Percentiles rank a stretch among this genome's conserved stretches.
Conservation (phyloP, 441 rosid species). For the Erodium moschatum region DNA sequence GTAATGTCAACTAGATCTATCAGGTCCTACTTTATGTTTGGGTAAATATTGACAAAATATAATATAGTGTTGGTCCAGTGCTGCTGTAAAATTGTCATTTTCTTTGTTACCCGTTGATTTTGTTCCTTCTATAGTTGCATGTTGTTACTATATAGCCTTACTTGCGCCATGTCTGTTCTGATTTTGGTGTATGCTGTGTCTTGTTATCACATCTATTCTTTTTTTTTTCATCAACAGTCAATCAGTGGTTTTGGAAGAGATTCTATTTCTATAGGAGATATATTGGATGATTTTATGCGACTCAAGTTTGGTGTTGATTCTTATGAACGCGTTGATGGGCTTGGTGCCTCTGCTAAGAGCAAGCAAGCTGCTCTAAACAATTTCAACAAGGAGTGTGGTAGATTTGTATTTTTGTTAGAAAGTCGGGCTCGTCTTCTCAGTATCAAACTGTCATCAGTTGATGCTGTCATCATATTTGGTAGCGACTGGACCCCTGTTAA, state of each 20-base stretch:
- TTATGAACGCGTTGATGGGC: slow-evolving; percentile 66
- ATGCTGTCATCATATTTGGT: slow-evolving; percentile 58
- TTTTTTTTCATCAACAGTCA: slow-evolving; percentile 39
- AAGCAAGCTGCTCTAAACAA: slow-evolving; percentile 50
- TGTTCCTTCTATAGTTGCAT: background rate
- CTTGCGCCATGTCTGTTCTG: background rate
- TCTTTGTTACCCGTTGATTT: background rate
- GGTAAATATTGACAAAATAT: background rate
- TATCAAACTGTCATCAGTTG: slow-evolving; percentile 67
- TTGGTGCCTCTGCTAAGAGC: slow-evolving; percentile 31
- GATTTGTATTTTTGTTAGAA: slow-evolving; percentile 79
- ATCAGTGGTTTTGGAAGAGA: slow-evolving; percentile 44
- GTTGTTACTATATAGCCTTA: background rate
- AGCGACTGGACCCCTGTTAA: slow-evolving; percentile 74
- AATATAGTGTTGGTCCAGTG: background rate
- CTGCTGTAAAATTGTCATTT: background rate
- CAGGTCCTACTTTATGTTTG: background rate
- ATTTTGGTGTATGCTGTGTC: background rate
- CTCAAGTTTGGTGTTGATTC: slow-evolving; percentile 70
- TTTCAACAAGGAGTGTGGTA: slow-evolving; percentile 60
- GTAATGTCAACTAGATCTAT: background rate
- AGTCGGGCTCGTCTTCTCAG: slow-evolving; percentile 64
- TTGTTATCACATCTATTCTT: slow-evolving; percentile 5
- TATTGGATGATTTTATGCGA: slow-evolving; percentile 74
- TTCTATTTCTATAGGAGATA: slow-evolving; percentile 51